These are phyloP conservation scores for Lepraria neglecta DNA, from an alignment of 495 filamentous ascomycete species.

Conservation along the genomic window DNA sequence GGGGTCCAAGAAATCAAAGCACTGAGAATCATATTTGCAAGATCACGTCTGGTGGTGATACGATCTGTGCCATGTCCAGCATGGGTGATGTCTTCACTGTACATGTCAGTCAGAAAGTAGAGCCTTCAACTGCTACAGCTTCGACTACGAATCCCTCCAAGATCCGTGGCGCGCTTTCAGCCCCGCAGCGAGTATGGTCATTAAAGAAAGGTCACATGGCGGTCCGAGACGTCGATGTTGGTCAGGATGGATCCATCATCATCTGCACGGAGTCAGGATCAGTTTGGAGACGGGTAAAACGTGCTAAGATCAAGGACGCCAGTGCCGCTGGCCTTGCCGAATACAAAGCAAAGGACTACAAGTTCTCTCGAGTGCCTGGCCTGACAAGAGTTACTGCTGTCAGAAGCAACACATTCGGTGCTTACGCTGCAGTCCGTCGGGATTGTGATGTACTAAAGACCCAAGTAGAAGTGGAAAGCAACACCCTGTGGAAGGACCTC, in stretches of 20 bases:
- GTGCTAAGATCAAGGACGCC: constrained; percentile 71
- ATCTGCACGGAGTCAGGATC: constrained; percentile 86
- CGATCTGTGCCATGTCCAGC: constrained; percentile 76
- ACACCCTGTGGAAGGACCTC: constrained; percentile 68
- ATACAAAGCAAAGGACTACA: constrained; percentile 72
- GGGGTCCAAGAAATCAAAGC: constrained; percentile 60
- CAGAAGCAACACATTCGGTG: constrained; percentile 78
- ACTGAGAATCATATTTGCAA: constrained; percentile 60
- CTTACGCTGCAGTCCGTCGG: constrained; percentile 79
- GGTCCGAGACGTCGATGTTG: constrained; percentile 77
- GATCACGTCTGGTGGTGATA: constrained; percentile 78
- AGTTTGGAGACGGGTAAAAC: constrained; percentile 80
- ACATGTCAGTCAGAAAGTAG: constrained; percentile 57
- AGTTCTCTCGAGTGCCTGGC: constrained; percentile 82
- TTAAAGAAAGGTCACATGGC: constrained; percentile 75
- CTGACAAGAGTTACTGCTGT: constrained; percentile 78
- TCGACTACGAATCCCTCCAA: constrained; percentile 89
- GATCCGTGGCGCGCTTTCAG: constrained; percentile 67
- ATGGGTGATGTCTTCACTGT: constrained; percentile 83
- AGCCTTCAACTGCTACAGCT: constrained; percentile 50
- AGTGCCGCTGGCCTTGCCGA: constrained; percentile 45
- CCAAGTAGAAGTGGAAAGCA: constrained; percentile 58
- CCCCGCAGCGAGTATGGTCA: constrained; percentile 74
- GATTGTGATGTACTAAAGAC: constrained; percentile 77
- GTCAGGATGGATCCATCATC: constrained; percentile 91